A percentile compares a stretch with the other conserved stretches of the same genome.
Conservation (phyloP, 116 monocot species). For the Papilionanthe hybrid region DNA sequence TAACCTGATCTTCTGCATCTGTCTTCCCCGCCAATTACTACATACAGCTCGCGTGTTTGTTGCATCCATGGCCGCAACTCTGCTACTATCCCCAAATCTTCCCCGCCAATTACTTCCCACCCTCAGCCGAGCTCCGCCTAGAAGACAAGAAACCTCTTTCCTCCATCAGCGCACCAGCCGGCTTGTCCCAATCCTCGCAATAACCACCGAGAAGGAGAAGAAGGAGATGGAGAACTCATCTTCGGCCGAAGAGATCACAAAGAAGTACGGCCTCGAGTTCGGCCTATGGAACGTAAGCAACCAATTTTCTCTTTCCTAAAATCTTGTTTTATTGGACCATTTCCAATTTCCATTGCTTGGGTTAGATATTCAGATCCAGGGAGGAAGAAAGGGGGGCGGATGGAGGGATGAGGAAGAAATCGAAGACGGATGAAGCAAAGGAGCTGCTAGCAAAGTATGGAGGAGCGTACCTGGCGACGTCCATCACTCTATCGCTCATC, state of each 20-base stretch:
- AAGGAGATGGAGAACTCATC: neutral
- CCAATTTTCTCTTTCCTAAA: neutral
- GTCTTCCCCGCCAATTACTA: no score
- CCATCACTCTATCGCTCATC: slow-evolving; percentile 80
- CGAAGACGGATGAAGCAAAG: slow-evolving; percentile 83
- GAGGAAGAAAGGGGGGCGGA: slow-evolving; percentile 16
- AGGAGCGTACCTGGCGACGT: slow-evolving; percentile 89
- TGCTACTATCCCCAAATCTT: slow-evolving; percentile 8
- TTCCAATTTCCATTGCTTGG: neutral
- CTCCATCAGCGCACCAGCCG: neutral
- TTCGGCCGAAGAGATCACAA: slow-evolving; percentile 32
- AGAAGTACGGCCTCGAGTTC: slow-evolving; percentile 57
- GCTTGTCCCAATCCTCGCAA: neutral
- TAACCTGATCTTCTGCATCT: neutral
- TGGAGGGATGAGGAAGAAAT: slow-evolving; percentile 27
- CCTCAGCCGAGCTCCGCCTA: neutral
- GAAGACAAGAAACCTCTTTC: neutral
- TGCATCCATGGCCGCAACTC: slow-evolving; percentile 23
- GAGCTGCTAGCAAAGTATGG: slow-evolving; percentile 90
- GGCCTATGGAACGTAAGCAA: slow-evolving; percentile 54
- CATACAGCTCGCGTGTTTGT: neutral
- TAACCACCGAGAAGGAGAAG: slow-evolving; percentile 2
- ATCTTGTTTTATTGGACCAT: neutral
- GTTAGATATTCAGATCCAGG: slow-evolving; percentile 69
- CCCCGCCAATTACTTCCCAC: slow-evolving; percentile 5